A percentile compares a stretch with the other conserved stretches of the same genome.
Conservation (phyloP, 73 alveolate species). For the Stentor coeruleus region DNA sequence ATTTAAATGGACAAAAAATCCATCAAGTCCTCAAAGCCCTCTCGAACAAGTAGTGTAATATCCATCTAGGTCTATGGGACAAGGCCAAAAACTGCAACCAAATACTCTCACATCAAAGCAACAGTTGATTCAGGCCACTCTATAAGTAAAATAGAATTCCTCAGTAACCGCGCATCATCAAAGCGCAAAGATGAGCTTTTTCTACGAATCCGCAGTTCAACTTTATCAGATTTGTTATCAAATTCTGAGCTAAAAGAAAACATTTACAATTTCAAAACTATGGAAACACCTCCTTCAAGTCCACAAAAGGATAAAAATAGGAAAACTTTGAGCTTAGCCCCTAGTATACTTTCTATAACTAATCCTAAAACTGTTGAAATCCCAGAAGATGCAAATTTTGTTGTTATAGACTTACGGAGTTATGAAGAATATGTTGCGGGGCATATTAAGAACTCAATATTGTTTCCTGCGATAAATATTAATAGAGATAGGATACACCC, state of each 20-base stretch:
- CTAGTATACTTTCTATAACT: not conserved
- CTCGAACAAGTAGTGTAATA: too few relatives aligned
- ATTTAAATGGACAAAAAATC: too few relatives aligned
- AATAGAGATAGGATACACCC: conserved; percentile 75
- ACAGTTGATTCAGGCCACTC: conserved; percentile 39
- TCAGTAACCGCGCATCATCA: conserved; percentile 47
- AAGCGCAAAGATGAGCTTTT: conserved; percentile 78
- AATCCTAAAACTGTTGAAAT: conserved; percentile 58
- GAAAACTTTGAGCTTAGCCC: not conserved
- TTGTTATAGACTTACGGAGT: conserved; percentile 81
- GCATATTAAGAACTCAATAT: conserved; percentile 68
- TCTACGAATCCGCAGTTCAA: conserved; percentile 74
- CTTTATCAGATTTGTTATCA: conserved; percentile 35
- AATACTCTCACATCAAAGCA: not conserved
- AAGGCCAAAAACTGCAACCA: not conserved
- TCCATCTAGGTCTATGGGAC: too few relatives aligned
- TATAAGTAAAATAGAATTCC: conserved; percentile 76
- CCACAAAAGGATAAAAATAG: not conserved
- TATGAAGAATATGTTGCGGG: conserved; percentile 58
- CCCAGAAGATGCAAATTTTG: conserved; percentile 62
- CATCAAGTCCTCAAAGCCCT: too few relatives aligned
- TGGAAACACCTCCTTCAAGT: not conserved
- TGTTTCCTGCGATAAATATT: conserved; percentile 75
- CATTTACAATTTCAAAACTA: not conserved
- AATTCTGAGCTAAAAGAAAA: not conserved